Conservation (phyloP, 192 early-diverging fungal genomes). For the Linnemannia exigua region DNA sequence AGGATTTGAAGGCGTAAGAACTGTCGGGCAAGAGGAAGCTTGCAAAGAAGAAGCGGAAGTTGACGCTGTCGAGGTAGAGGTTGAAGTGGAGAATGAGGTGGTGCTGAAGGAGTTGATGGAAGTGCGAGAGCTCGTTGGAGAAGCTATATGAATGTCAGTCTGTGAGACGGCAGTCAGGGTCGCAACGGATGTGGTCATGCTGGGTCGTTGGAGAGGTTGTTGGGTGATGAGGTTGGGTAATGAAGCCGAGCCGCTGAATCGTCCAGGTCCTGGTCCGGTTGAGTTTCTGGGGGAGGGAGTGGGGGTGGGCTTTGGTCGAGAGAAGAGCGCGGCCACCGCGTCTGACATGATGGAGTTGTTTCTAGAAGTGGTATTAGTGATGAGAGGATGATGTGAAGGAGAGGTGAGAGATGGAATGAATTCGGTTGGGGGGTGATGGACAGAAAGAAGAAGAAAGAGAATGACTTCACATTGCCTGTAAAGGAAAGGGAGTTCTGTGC, state of each 20-base stretch:
- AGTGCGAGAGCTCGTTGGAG: not conserved
- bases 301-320: constrained; percentile 21
- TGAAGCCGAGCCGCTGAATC: constrained; percentile 10
- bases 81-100: not conserved
- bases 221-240: constrained; percentile 45
- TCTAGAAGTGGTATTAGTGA: not conserved
- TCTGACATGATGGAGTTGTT: constrained; percentile 24
- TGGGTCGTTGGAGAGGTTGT: constrained; percentile 30
- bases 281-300: not conserved
- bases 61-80: not conserved
- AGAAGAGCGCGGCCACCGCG: constrained; percentile 25
- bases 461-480: not conserved
- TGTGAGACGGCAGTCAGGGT: constrained; percentile 12
- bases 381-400: not conserved
- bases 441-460: not conserved
- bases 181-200: constrained; percentile 29
- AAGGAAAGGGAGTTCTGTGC: not conserved
- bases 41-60: not conserved
- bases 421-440: not conserved
- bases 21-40: not conserved
- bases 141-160: not conserved
- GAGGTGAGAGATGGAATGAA: not conserved
- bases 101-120: not conserved
- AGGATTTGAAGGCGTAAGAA: not conserved
- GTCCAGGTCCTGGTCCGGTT: not conserved